A percentile compares a stretch with the other conserved stretches of the same genome.
These are phyloP conservation scores for Saccharum officinarum DNA, from an alignment of 176 grass and related monocot genomes.

Conservation along the genomic window DNA sequence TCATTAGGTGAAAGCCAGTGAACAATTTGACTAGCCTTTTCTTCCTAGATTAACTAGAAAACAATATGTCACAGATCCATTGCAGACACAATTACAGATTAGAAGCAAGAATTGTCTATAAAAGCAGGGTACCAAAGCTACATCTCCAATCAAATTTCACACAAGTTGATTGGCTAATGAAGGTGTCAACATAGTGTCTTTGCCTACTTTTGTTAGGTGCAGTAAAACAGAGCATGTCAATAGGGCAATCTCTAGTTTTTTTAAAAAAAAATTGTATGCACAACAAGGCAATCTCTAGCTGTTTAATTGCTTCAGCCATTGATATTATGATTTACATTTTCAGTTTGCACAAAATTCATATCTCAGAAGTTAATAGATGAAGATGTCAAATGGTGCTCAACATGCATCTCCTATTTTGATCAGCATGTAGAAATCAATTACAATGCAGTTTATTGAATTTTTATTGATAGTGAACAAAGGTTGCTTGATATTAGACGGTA, in stretches of 20 bases:
- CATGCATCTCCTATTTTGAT: background rate
- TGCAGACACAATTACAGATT: background rate
- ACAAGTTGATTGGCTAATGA: background rate
- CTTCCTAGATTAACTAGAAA: background rate
- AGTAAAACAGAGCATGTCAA: background rate
- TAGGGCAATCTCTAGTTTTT: background rate
- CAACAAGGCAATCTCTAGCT: background rate
- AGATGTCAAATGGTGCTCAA: background rate
- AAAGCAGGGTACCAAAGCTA: background rate
- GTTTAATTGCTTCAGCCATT: background rate
- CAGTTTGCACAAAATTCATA: background rate
- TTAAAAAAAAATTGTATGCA: background rate
- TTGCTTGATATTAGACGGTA: background rate
- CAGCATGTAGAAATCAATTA: background rate
- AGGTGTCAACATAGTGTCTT: background rate
- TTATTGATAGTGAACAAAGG: background rate
- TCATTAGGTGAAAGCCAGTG: background rate
- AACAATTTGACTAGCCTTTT: background rate
- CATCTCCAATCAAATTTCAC: background rate
- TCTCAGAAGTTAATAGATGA: background rate
- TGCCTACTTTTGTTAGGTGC: background rate
- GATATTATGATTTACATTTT: background rate
- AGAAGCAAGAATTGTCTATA: background rate
- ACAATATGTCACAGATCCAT: background rate
- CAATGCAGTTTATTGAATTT: background rate